Percentiles rank a stretch among this genome's conserved stretches.
Conservation (phyloP, 2,329 filamentous ascomycete genomes). For the Westerdykella ornata region DNA sequence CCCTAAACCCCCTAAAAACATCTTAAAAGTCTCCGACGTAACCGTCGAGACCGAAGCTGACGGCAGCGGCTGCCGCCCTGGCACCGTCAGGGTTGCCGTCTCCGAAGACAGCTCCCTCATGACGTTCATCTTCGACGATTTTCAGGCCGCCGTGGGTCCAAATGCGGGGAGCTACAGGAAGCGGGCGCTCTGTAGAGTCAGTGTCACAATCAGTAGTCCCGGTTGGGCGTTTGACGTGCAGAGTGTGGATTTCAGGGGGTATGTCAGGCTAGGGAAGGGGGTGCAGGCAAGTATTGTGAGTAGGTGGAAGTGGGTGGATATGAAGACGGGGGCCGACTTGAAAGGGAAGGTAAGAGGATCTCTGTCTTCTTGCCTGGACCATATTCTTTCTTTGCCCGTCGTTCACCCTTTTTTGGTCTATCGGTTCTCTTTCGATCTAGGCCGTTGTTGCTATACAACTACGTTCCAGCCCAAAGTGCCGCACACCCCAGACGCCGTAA, state of each 20-base stretch:
- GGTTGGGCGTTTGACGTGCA: constrained; percentile 23
- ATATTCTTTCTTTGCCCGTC: not conserved
- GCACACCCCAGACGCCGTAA: too few relatives aligned
- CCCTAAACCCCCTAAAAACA: not conserved
- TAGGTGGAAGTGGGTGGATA: constrained; percentile 26
- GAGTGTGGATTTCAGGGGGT: constrained; percentile 20
- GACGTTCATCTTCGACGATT: constrained; percentile 23
- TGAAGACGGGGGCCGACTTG: constrained; percentile 13
- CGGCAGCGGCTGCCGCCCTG: constrained; percentile 19
- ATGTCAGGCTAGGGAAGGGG: constrained; percentile 16
- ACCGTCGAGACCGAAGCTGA: constrained; percentile 12
- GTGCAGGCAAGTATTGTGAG: constrained; percentile 22
- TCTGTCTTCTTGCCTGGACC: not conserved
- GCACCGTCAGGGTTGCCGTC: constrained; percentile 16
- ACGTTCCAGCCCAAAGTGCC: too few relatives aligned
- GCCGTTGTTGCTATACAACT: too few relatives aligned
- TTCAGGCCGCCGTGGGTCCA: constrained; percentile 21
- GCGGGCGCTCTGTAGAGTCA: constrained; percentile 22
- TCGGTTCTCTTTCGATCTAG: too few relatives aligned
- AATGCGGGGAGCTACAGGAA: constrained; percentile 12
- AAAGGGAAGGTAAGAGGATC: constrained; percentile 20
- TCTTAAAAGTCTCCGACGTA: not conserved
- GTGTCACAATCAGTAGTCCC: constrained; percentile 16
- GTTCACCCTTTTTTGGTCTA: not conserved
- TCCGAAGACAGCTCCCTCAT: constrained; percentile 18